phyloP scores from a whole-genome alignment of 805 yeast genomes.

The Isabelozyma pseudorhagii region DNA sequence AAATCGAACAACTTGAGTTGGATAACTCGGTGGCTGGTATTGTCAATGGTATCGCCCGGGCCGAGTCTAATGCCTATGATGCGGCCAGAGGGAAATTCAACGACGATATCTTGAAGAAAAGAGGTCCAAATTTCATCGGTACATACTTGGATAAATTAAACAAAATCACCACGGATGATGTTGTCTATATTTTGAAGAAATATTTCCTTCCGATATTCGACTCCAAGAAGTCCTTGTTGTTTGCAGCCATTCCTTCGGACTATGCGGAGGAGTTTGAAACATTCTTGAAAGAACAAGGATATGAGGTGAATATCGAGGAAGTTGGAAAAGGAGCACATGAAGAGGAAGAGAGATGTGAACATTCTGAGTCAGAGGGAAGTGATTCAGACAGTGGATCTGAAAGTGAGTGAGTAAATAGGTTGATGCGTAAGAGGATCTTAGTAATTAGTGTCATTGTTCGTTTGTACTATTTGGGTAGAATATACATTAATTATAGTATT shows the following conservation, averaged over 20 bases:
- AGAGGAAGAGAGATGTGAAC: constrained; percentile 6
- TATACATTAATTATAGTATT: no score
- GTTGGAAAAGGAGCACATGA: constrained; percentile 19
- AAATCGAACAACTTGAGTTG: constrained; percentile 57
- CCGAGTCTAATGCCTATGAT: constrained; percentile 59
- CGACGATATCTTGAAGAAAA: constrained; percentile 61
- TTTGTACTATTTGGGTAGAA: no score
- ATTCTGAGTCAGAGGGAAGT: constrained; percentile 3
- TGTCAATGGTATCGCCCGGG: constrained; percentile 67
- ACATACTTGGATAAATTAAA: constrained; percentile 53
- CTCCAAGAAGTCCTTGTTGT: constrained; percentile 52
- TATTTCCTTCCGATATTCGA: constrained; percentile 69
- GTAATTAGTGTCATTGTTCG: background rate
- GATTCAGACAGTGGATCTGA: constrained; percentile 8
- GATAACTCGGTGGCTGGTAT: constrained; percentile 75
- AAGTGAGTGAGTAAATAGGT: background rate
- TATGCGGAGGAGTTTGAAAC: constrained; percentile 46
- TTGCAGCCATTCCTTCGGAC: constrained; percentile 71
- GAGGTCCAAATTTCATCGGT: constrained; percentile 66
- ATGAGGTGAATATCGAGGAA: constrained; percentile 56
- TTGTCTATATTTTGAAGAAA: constrained; percentile 46
- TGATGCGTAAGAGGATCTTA: background rate
- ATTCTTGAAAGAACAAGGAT: constrained; percentile 55
- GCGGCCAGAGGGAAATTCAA: constrained; percentile 66
- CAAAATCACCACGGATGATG: constrained; percentile 50